phyloP scores from a whole-genome alignment of 202 grass and related monocot genomes.

The Zoysia matrella region DNA sequence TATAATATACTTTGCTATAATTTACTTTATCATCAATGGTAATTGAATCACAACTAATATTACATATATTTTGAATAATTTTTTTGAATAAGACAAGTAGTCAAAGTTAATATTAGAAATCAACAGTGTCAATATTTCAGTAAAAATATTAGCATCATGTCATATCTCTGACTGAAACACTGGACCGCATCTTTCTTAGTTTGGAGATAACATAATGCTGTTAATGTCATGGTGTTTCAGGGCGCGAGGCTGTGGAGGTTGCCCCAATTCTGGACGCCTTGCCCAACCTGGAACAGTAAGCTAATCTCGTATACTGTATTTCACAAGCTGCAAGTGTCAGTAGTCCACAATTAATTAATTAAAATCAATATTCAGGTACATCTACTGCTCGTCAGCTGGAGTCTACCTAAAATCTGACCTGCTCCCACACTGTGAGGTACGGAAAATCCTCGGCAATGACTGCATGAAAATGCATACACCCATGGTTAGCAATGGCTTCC shows the following conservation, averaged over 20 bases:
- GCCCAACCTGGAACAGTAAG: conserved; percentile 96
- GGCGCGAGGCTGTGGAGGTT: conserved; percentile 77
- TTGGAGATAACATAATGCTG: background rate
- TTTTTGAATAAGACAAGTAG: too few relatives aligned
- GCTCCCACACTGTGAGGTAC: conserved; percentile 87
- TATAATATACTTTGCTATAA: too few relatives aligned
- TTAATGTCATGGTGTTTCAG: conserved; percentile 51
- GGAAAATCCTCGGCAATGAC: background rate
- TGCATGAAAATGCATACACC: background rate
- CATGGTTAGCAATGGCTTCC: background rate
- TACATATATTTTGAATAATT: too few relatives aligned
- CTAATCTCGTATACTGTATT: conserved; percentile 15
- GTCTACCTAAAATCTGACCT: conserved; percentile 95
- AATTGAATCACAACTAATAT: too few relatives aligned
- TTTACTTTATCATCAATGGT: too few relatives aligned
- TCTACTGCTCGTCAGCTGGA: conserved; percentile 97
- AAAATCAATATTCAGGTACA: conserved; percentile 60
- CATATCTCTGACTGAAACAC: background rate
- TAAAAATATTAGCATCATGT: background rate
- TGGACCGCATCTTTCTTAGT: background rate
- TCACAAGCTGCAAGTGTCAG: background rate
- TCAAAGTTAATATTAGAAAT: too few relatives aligned
- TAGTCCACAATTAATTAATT: background rate
- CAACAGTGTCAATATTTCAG: too few relatives aligned
- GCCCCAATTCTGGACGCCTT: conserved; percentile 83